Evolutionary conservation across 192 early-diverging fungal genomes (phyloP).

Genomic region (Mortierella alpina): DNA sequence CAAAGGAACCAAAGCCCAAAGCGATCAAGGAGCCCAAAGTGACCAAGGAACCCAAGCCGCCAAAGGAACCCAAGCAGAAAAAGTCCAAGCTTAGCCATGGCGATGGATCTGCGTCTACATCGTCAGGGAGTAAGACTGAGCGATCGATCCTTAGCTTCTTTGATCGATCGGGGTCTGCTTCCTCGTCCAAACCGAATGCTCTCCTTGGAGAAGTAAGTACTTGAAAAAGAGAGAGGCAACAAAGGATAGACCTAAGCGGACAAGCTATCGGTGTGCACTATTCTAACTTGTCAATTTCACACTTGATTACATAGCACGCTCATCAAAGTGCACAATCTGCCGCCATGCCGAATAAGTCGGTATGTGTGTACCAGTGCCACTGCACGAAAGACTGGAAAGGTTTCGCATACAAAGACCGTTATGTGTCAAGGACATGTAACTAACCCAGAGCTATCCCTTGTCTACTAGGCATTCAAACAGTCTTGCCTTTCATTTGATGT

Average conservation of each 20-base stretch:
- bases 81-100: not conserved
- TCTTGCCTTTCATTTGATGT: slow-evolving; percentile 43
- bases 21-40: slow-evolving; percentile 13
- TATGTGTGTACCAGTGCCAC: not conserved
- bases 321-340: not conserved
- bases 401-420: not conserved
- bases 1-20: slow-evolving; percentile 16
- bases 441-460: not conserved
- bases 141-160: slow-evolving; percentile 51
- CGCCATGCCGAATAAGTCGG: not conserved
- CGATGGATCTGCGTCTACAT: not conserved
- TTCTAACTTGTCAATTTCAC: not conserved
- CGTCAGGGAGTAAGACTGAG: slow-evolving; percentile 1
- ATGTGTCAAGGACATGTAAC: not conserved
- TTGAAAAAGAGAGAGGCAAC: too few species aligned
- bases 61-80: slow-evolving; percentile 13
- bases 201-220: not conserved
- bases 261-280: too few species aligned
- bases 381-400: too few species aligned
- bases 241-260: too few species aligned
- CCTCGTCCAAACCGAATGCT: not conserved
- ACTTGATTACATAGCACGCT: not conserved
- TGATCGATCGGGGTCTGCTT: slow-evolving; percentile 8
- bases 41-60: slow-evolving; percentile 8
- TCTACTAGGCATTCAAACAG: slow-evolving; percentile 34